A percentile compares a stretch with the other conserved stretches of the same genome.
phyloP scores from a whole-genome alignment of 257 asterid genomes.

The Anisodus tanguticus region DNA sequence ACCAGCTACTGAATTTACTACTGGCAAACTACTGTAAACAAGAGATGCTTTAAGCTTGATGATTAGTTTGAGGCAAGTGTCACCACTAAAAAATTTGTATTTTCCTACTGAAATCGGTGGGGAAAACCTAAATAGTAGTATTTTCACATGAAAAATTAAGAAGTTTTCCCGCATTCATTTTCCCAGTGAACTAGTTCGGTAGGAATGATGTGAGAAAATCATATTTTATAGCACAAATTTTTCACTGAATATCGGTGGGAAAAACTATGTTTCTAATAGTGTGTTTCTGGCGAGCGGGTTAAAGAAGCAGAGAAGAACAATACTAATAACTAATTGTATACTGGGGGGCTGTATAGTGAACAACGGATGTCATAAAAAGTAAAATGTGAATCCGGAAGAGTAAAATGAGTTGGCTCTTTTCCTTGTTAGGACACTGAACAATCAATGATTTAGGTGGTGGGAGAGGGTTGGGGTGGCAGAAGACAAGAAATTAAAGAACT shows the following conservation, averaged over 20 bases:
- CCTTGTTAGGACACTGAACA: background rate
- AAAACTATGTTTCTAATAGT: too few species aligned
- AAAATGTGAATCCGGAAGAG: constrained; percentile 7
- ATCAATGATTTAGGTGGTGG: background rate
- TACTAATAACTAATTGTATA: background rate
- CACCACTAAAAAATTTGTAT: too few species aligned
- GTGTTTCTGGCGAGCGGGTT: constrained; percentile 3
- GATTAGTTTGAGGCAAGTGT: background rate
- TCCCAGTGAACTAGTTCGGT: too few species aligned
- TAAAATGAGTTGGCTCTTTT: background rate
- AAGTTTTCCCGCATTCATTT: too few species aligned
- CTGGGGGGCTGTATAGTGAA: background rate
- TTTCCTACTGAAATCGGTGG: too few species aligned
- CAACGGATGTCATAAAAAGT: background rate
- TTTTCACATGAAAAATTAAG: too few species aligned
- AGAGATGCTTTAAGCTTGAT: background rate
- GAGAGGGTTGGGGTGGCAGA: background rate
- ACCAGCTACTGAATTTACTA: background rate
- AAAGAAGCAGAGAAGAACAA: background rate
- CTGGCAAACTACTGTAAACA: constrained; percentile 13
- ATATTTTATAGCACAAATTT: too few species aligned
- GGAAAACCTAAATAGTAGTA: too few species aligned
- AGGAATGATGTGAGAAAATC: too few species aligned
- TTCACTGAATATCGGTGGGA: too few species aligned
- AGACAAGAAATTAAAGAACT: background rate